Evolutionary conservation across 306 rosid species (phyloP), one percentile per base, ranked within the genome.

Genomic region (Begonia fuchsioides): DNA sequence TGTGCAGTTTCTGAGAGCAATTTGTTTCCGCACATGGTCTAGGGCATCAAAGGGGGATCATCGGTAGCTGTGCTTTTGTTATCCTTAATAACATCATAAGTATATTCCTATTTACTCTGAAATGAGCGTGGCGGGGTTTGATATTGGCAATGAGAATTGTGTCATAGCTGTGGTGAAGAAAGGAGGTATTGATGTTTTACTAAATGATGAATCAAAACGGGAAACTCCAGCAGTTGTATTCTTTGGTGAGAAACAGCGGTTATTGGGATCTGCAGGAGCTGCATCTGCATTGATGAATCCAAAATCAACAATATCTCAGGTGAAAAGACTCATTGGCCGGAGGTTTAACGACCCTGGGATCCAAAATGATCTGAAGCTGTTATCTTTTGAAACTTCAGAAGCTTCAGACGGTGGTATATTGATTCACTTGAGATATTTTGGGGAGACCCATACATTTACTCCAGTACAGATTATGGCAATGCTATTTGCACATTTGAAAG

Each of bases 91-190:
- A 55, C 44, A 56, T 32, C 51, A 26, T 11, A 44, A 11, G 43
- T 8, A 20, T 9, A 18, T 3, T 39, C 49, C 53, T 48, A 64
- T 63, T 53, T 18, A 59, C 35, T 26, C 35, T 26, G 35, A 60
- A 59, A 81, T 85, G 98, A 85, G 93, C 57, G 94, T 75, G 60
- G 86, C 85, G 67, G 98, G 98, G 38, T 79, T 85, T 75, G 98
- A 92, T 72, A 64, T 92, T 66, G 98, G 98, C 52, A 92, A 92
- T 50, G 98, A 85, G 71, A 92, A 85, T 58, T 92, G 98, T 64
- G 98, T 85, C 35, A 73, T 75, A 68, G 93, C 80, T 14, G 96
- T 85, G 53, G 95, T 76, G 47, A 92, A 72, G 78, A 92, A 82
- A 50, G 76, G 96, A 6, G 98, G 98, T 54, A 71, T 92, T 45